Evolutionary conservation across 768 basidiomycete species (phyloP).

Genomic region (Boletus sensibilis): DNA sequence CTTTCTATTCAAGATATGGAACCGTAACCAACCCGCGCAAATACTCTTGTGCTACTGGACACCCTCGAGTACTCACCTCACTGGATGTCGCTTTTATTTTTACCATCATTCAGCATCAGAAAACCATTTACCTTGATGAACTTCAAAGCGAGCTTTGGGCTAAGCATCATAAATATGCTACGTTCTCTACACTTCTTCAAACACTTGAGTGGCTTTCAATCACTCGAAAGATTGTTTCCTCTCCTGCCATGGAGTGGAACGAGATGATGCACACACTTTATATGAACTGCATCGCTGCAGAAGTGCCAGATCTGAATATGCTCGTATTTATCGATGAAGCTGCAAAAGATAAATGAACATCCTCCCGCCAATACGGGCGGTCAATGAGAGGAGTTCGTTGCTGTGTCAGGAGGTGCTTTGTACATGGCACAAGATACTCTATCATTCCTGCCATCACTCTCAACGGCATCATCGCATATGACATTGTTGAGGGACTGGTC

Average conservation of each 20-base stretch:
- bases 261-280: background rate
- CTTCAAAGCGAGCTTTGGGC: too few relatives aligned
- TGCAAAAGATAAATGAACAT: conserved; percentile 10
- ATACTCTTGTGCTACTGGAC: background rate
- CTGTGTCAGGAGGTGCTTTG: conserved; percentile 6
- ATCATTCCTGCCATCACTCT: conserved; percentile 22
- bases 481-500: background rate
- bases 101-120: too few relatives aligned
- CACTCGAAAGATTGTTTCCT: too few relatives aligned
- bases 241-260: too few relatives aligned
- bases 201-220: background rate
- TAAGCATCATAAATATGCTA: background rate
- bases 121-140: too few relatives aligned
- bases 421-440: conserved; percentile 2
- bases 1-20: too few relatives aligned
- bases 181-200: background rate
- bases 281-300: conserved; percentile 6
- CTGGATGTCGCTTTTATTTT: too few relatives aligned
- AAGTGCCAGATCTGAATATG: conserved; percentile 18
- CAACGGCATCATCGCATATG: background rate
- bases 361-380: background rate
- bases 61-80: background rate
- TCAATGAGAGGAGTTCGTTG: background rate
- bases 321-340: conserved; percentile 22
- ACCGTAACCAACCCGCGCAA: too few relatives aligned